Base-by-base conservation (phyloP, 306 rosid species). In the Corylus heterophylla region DNA sequence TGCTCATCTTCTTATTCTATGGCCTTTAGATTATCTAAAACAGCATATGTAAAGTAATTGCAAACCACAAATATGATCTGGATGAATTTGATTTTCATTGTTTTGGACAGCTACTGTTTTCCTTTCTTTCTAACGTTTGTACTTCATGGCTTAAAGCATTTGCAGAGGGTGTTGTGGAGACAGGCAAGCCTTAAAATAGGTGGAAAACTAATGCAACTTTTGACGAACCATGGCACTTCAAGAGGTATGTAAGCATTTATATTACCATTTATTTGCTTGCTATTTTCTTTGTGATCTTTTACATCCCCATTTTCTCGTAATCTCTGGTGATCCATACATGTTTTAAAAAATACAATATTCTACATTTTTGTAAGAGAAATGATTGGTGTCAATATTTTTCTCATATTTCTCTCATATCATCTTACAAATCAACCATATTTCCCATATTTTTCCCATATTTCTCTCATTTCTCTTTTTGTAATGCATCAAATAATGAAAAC, bases 101-200 rank as follows among this genome's bases (percentile, higher is more conserved):
- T 58, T 50, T 45, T 11, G 71, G 25, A 42, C 48, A 69, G 37
- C 4, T 50, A 45, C 7, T 50, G 51, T 61, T 81, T 35, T 55
- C 64, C 54, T 16, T 63, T 84, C 51, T 42, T 42, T 81, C 69
- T 74, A 71, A 54, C 58, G 71, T 68, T 70, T 52, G 63, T 42
- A 31, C 51, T 83, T 14, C 63, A 20, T 77, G 78, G 82, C 82
- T 82, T 76, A 71, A 78, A 77, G 89, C 76, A 85, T 81, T 72
- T 87, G 83, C 97, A 92, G 89, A 92, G 77, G 76, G 88, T 88
- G 54, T 80, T 88, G 81, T 85, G 88, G 86, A 88, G 97, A 84
- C 97, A 90, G 74, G 80, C 93, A 54, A 92, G 93, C 83, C 85
- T 86, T 69, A 87, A 87, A 73, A 50, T 67, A 39, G 89, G 93